phyloP scores from a whole-genome alignment of 2,329 filamentous ascomycete species.

The Diaporthe capsici region DNA sequence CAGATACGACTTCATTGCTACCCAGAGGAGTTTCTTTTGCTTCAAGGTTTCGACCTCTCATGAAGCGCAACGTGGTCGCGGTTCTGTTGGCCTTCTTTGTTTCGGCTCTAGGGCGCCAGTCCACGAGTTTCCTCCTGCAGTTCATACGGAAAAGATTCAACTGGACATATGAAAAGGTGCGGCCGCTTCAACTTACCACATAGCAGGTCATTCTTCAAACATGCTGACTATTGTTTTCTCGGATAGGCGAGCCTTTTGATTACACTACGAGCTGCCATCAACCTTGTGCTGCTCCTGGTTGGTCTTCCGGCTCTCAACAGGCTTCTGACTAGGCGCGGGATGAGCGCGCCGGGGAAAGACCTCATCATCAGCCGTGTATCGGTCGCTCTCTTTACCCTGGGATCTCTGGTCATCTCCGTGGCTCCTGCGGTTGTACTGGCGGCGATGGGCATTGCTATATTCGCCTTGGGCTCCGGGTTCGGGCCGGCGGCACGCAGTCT shows the following conservation, averaged over 20 bases:
- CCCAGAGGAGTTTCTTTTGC: neutral
- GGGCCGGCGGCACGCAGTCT: conserved; percentile 28
- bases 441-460: conserved; percentile 3
- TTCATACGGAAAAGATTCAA: conserved; percentile 15
- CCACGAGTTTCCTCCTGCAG: conserved; percentile 25
- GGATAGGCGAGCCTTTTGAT: conserved; percentile 24
- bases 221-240: neutral
- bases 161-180: conserved; percentile 33
- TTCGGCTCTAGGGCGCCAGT: conserved; percentile 29
- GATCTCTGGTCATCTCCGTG: conserved; percentile 16
- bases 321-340: conserved; percentile 4
- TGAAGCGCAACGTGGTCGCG: conserved; percentile 24
- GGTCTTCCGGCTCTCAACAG: conserved; percentile 26
- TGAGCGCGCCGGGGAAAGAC: conserved; percentile 9
- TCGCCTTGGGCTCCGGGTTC: conserved; percentile 24
- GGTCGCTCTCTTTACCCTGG: neutral
- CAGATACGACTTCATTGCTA: neutral
- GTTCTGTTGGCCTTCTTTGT: conserved; percentile 25
- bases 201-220: too few relatives aligned
- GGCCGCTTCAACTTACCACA: neutral
- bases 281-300: conserved; percentile 16
- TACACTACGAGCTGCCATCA: conserved; percentile 13
- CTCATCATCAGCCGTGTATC: conserved; percentile 20
- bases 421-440: conserved; percentile 10
- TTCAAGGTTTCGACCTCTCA: conserved; percentile 9